Evolutionary conservation across 2,329 filamentous ascomycete species (phyloP), one percentile per base, ranked within the genome.

Genomic region (Colletotrichum orbiculare): DNA sequence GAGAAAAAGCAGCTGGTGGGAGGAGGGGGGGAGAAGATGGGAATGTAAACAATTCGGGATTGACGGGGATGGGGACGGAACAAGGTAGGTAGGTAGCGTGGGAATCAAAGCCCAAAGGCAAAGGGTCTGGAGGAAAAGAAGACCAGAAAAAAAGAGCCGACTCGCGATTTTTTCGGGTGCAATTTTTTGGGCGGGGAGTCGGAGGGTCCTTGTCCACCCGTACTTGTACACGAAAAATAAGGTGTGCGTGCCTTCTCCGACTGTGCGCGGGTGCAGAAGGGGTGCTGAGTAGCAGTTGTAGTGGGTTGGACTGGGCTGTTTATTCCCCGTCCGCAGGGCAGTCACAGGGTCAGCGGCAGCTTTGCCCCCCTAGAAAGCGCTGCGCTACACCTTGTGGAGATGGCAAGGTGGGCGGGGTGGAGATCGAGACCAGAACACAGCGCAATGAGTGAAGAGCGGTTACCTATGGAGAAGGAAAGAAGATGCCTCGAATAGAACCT

Each of bases 11-110:
- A 54, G 13, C 12, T 25, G 35, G 35, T n/a, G 8, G 11, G 2
- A 11, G 10, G 12, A 11, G 43, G 49, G 25, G 12, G 17, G 33
- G 15, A 8, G 43, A 39, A 47, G 45, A 57, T 38, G 46, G 46
- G 52, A 57, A 45, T 46, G 58, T 52, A 53, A 57, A 57, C 63
- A 63, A 49, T n/a, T 35, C 46, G 52, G 25, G 42, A 25, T 25
- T 5, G 25, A 25, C 25, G 25, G 35, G 52, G 43, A 54, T 58
- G n/a, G 38, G 59, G 50, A 17, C 15, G 15, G 58, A 13, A 60
- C 15, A 49, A 47, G 56, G 34, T 41, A 55, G 39, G 52, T 54
- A 34, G 25, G 45, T 37, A 46, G 47, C 38, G 7, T 17, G 7
- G 43, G 25, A 15, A 25, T 25, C 25, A 17, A 45, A 34, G 50